Evolutionary conservation across 169 alveolate genomes (phyloP).

Genomic region (Eimeria brunetti): DNA sequence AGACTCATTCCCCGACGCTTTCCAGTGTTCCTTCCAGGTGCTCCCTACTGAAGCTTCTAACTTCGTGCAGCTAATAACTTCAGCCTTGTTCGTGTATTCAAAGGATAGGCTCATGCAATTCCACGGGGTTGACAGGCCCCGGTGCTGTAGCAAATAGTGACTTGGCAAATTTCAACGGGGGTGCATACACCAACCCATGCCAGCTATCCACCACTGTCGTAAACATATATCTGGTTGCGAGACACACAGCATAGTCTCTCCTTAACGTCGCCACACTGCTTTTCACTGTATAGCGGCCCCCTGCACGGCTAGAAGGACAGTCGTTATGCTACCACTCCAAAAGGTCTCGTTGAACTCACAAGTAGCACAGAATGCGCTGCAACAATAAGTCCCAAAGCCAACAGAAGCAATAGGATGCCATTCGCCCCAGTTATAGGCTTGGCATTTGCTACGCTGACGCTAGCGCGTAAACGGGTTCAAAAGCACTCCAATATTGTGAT

Average conservation of each 20-base stretch:
- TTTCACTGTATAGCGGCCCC: background rate
- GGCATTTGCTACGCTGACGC: background rate
- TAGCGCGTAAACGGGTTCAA: background rate
- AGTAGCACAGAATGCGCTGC: background rate
- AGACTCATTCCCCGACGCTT: background rate
- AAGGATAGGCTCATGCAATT: background rate
- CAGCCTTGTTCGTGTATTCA: background rate
- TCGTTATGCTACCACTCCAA: background rate
- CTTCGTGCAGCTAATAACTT: background rate
- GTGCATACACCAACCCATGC: background rate
- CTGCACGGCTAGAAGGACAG: background rate
- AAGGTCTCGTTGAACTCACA: background rate
- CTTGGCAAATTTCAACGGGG: background rate
- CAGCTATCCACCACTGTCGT: background rate
- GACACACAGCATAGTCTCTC: background rate
- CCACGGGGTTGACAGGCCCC: background rate
- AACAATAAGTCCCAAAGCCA: background rate
- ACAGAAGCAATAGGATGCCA: background rate
- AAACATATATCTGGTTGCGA: background rate
- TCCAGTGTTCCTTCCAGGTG: background rate
- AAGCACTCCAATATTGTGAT: background rate
- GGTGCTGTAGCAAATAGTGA: background rate
- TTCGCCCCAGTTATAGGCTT: background rate
- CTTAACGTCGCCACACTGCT: background rate
- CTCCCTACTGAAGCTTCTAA: background rate